Base-by-base conservation (phyloP, 2,329 filamentous ascomycete species). In the Delphinella strobiligena region DNA sequence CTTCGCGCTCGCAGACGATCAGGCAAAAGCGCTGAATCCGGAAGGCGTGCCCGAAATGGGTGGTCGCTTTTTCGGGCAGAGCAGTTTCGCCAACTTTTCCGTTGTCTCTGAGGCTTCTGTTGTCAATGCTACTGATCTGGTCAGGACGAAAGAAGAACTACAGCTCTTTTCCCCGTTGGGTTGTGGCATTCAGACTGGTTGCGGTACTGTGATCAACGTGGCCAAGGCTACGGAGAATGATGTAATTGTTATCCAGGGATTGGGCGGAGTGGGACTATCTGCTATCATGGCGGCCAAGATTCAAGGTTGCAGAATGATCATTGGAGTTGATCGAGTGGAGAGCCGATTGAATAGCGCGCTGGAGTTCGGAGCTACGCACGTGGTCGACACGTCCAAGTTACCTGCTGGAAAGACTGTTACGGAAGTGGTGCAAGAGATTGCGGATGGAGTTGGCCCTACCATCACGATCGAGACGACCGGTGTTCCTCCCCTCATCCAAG, bases 391-490 rank as follows among this genome's bases (percentile, higher is more conserved):
- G 10, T 52, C 49, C 7, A 56, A 54, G 19, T 42, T 61, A 11
- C 40, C 43, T 12, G 54, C 54, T 19, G 54, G 53, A 35, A 54
- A 56, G 34, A 49, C 48, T 2, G 46, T 68, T 1, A 51, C 49
- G 0, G 51, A 58, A 24, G 58, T 56, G 3, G 53, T 68, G 14
- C 48, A 52, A 14, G 55, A 56, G 4, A 45, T 62, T 3, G 55
- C 56, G 0, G 54, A 57, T 3, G 58, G 54, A 1, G 43, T 60
- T 0, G 69, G 69, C 0, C 58, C 65, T 0, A 64, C 61, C 2
- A 53, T 71, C 24, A 60, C 59, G 4, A 58, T 74, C 37, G 71
- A 74, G 39, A 72, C 69, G 0, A 72, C 67, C 1, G 71, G 67
- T 0, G 60, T 61, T 1, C 54, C 61, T 29, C 42, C 60, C 30